Evolutionary conservation across 495 filamentous ascomycete species (phyloP).

Genomic region (Xylaria flabelliformis): DNA sequence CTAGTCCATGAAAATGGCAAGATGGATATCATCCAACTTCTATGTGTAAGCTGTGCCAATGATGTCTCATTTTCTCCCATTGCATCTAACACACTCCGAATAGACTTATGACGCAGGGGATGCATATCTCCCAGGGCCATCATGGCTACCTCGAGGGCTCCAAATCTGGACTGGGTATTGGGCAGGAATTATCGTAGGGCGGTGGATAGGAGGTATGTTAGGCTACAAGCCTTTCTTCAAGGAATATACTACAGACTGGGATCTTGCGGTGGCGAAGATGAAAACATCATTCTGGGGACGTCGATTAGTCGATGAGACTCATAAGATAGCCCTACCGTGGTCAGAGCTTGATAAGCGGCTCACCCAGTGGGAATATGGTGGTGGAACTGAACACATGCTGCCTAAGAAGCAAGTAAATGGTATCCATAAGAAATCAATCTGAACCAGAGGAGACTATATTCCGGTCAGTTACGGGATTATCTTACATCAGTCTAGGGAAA

Average conservation of each 20-base stretch:
- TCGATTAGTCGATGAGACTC: constrained; percentile 15
- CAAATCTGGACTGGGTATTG: constrained; percentile 36
- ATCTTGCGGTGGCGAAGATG: constrained; percentile 45
- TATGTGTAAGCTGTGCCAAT: constrained; percentile 37
- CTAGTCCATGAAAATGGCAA: constrained; percentile 35
- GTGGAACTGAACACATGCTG: constrained; percentile 1
- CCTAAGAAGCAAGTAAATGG: not conserved
- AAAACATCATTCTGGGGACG: constrained; percentile 35
- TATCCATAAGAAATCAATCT: not conserved
- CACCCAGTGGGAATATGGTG: not conserved
- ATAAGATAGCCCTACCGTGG: not conserved
- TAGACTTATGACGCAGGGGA: constrained; percentile 50
- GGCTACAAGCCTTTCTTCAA: constrained; percentile 53
- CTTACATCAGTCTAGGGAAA: not conserved
- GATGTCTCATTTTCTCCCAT: not conserved
- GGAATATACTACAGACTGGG: constrained; percentile 54
- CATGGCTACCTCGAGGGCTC: constrained; percentile 42
- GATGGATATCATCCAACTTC: constrained; percentile 45
- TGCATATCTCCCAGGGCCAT: constrained; percentile 38
- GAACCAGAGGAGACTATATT: not conserved
- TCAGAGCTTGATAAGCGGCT: not conserved
- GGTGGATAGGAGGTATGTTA: constrained; percentile 50
- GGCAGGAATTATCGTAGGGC: constrained; percentile 45
- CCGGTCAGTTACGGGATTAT: not conserved
- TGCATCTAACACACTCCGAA: not conserved